Evolutionary conservation across 2,329 filamentous ascomycete genomes (phyloP).

Genomic region (Magnaporthales sp.): DNA sequence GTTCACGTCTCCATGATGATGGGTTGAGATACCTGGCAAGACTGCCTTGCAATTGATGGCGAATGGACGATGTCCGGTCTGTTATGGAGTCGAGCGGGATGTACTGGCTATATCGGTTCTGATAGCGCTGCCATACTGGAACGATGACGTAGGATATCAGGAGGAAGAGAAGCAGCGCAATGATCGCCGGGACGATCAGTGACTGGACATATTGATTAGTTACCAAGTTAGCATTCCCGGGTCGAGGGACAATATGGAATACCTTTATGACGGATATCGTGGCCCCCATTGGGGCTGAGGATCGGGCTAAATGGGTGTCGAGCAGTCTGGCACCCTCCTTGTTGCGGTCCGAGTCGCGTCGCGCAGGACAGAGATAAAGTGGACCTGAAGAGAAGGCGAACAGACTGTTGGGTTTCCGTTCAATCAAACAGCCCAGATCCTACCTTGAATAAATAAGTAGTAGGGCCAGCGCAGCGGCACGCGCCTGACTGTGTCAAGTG

Average conservation of each 20-base stretch:
- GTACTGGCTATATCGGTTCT: constrained; percentile 64
- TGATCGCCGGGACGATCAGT: constrained; percentile 59
- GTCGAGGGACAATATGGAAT: constrained; percentile 3
- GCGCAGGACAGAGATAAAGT: background rate
- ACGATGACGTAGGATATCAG: constrained; percentile 55
- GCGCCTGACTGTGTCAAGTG: background rate
- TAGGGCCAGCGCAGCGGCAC: background rate
- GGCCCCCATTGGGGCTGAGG: constrained; percentile 20
- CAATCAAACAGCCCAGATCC: background rate
- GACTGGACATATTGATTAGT: constrained; percentile 37
- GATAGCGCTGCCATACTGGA: constrained; percentile 62
- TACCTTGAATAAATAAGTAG: background rate
- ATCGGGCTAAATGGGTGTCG: constrained; percentile 6
- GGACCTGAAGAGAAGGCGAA: background rate
- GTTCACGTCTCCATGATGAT: constrained; percentile 37
- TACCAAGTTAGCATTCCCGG: background rate
- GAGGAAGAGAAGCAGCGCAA: constrained; percentile 62
- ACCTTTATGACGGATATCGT: constrained; percentile 30
- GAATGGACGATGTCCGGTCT: constrained; percentile 44
- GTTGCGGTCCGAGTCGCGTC: background rate
- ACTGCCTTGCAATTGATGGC: constrained; percentile 33
- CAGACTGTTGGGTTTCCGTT: background rate
- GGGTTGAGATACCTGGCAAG: constrained; percentile 32
- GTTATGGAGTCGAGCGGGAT: constrained; percentile 59
- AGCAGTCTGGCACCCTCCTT: background rate